Evolutionary conservation across 2,329 filamentous ascomycete species (phyloP), one percentile per base, ranked within the genome.

Genomic region (Metarhizium guizhouense): DNA sequence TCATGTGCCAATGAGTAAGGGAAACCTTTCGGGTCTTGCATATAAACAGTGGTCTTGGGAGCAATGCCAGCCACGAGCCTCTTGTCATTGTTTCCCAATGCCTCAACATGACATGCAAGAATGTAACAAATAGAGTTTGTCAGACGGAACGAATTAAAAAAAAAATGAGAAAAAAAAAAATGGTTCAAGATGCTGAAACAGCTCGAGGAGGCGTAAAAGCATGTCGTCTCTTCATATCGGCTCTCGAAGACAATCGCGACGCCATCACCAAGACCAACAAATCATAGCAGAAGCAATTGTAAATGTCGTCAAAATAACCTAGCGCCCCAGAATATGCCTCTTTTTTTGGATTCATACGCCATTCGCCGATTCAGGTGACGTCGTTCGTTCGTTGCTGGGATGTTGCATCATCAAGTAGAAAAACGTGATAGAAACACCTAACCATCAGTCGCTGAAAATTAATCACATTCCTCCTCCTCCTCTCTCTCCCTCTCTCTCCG

Each of bases 311-410:
- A 59, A 65, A 55, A 63, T 64, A 40, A 67, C 65, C 66, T 62
- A 68, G 67, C 69, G 67, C 69, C 69, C 67, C 67, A 64, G 60
- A 62, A 65, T 67, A 69, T 70, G 64, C 67, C 66, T 68, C 61
- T 66, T 67, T 68, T 69, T 64, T 63, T 64, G 51, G 25, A 20
- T 64, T 63, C 56, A 63, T 70, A 67, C 70, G 68, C 70, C 70
- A 67, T 72, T 70, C 70, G 70, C 70, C 70, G 64, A 62, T 69
- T 63, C 64, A 66, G 62, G 64, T 66, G 61, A 61, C 65, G 62
- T 64, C 60, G 60, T 66, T 65, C 58, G 61, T 67, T 68, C 63
- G 63, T 68, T 60, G 59, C 62, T 64, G 63, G 60, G 62, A 68
- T 67, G 67, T 63, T 67, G 63, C 65, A 63, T 69, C 62, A 61